Conservation (phyloP, 2,329 filamentous ascomycete species). For the Aureobasidium sp. region DNA sequence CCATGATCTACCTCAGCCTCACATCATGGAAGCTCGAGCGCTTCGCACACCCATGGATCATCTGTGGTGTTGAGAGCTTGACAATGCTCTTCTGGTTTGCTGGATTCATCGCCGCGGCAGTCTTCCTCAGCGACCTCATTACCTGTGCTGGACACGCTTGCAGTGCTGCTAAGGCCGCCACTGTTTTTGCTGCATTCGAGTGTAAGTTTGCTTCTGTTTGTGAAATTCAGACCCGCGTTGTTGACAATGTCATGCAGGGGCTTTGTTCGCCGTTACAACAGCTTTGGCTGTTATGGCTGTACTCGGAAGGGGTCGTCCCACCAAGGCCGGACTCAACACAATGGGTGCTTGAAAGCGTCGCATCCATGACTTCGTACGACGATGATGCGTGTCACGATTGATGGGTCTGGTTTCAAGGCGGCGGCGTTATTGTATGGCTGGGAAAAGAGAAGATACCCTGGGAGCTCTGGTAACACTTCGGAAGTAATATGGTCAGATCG, state of each 20-base stretch:
- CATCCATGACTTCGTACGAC: not conserved
- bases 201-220: conserved; percentile 33
- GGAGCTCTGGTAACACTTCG: not conserved
- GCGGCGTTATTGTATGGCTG: conserved; percentile 1
- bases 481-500: not conserved
- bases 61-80: conserved; percentile 59
- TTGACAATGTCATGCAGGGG: conserved; percentile 29
- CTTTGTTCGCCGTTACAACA: conserved; percentile 44
- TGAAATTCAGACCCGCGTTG: not conserved
- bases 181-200: conserved; percentile 59
- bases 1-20: conserved; percentile 60
- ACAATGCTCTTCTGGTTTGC: conserved; percentile 88
- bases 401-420: not conserved
- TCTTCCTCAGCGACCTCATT: conserved; percentile 47
- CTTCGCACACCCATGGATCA: conserved; percentile 55
- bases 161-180: conserved; percentile 52
- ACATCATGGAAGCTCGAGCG: conserved; percentile 41
- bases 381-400: not conserved
- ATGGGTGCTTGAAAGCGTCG: conserved; percentile 20
- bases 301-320: conserved; percentile 28
- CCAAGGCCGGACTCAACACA: conserved; percentile 26
- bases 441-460: conserved; percentile 9
- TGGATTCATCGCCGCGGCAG: conserved; percentile 70
- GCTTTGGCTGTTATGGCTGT: conserved; percentile 42
- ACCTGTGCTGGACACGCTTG: conserved; percentile 51